Evolutionary conservation across 2,329 filamentous ascomycete species (phyloP).

Genomic region (Botrytis porri): DNA sequence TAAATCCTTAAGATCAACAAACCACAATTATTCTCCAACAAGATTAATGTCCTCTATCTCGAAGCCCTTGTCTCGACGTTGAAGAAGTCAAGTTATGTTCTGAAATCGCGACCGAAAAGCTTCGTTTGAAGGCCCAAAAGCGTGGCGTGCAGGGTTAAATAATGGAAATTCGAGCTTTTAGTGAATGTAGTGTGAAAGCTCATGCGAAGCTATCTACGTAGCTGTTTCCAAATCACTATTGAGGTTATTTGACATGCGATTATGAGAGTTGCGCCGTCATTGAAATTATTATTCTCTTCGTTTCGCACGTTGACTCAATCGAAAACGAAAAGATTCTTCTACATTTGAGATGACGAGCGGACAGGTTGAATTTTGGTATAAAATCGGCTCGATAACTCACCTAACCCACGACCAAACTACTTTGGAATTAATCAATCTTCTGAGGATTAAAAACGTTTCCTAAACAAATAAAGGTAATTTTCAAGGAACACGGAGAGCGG

Average conservation of each 20-base stretch:
- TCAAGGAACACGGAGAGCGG: not conserved
- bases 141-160: conserved; percentile 1
- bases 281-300: not conserved
- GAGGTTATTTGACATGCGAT: not conserved
- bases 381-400: not conserved
- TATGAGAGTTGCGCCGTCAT: not conserved
- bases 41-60: not conserved
- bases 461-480: conserved; percentile 5
- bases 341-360: conserved; percentile 14
- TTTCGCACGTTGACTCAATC: conserved; percentile 13
- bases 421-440: not conserved
- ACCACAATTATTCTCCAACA: conserved; percentile 6
- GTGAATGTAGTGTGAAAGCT: not conserved
- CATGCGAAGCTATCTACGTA: not conserved
- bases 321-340: conserved; percentile 20
- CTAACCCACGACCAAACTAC: conserved; percentile 8
- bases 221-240: not conserved
- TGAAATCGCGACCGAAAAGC: conserved; percentile 5
- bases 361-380: conserved; percentile 16
- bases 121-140: not conserved
- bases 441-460: conserved; percentile 11
- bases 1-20: not conserved
- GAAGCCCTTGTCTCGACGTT: not conserved
- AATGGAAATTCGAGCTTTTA: not conserved
- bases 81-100: not conserved